phyloP scores from a whole-genome alignment of 202 grass and related monocot genomes.

The Carex arenaria region DNA sequence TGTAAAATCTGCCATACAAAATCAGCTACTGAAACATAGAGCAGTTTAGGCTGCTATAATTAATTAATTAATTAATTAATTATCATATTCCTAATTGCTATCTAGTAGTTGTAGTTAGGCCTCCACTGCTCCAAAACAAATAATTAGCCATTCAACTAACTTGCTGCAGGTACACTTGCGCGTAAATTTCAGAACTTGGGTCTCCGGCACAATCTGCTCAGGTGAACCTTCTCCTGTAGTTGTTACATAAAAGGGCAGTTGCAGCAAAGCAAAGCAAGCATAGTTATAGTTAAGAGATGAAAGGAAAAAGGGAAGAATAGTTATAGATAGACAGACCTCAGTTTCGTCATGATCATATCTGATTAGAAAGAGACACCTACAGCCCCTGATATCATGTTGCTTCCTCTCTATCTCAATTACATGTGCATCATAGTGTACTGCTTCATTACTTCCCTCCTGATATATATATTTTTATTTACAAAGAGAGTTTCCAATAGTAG shows the following conservation, averaged over 20 bases:
- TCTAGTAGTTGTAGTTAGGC: neutral
- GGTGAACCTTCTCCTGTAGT: conserved; percentile 17
- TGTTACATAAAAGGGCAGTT: neutral
- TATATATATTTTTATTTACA: conserved; percentile 6
- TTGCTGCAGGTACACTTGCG: neutral
- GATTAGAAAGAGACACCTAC: conserved; percentile 76
- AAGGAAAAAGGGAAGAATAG: neutral
- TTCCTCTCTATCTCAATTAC: conserved; percentile 66
- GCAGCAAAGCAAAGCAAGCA: neutral
- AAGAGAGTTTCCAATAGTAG: neutral
- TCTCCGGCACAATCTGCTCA: conserved; percentile 23
- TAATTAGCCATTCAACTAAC: neutral
- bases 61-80: neutral
- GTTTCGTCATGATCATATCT: conserved; percentile 68
- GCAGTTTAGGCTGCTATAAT: neutral
- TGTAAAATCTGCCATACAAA: neutral
- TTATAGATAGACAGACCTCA: conserved; percentile 40
- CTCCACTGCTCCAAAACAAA: neutral
- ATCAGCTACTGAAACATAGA: neutral
- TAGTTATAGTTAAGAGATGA: neutral
- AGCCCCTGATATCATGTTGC: conserved; percentile 90
- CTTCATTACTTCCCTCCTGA: conserved; percentile 69
- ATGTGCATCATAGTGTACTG: conserved; percentile 79
- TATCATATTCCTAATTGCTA: conserved; percentile 6
- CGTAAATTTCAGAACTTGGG: neutral